Evolutionary conservation across 1,139 yeast genomes (phyloP), one percentile per base, ranked within the genome.

Genomic region (Blastobotrys buckinghamii): DNA sequence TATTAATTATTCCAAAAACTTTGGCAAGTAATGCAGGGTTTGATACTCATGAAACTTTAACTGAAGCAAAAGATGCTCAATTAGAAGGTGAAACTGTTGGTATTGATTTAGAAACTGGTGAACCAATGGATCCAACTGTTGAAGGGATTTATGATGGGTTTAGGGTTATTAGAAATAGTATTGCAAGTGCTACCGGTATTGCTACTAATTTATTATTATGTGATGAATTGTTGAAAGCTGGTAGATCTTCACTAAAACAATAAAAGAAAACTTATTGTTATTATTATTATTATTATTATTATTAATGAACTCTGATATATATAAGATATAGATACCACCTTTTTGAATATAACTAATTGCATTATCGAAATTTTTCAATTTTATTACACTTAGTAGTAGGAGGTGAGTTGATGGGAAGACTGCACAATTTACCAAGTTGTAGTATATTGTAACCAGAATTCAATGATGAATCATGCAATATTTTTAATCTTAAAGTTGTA

Each of bases 81-180:
- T 77, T 75, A 39, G 95, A 86, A 48, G 92, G 84, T 48, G 82
- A 85, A 61, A 77, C 79, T 37, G 96, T 90, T 41, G 99, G 98
- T 51, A 82, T 94, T 50, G 96, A 94, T 66, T 76, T 94, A 58
- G 78, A 79, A 53, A 78, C 92, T 13, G 99, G 99, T 39, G 97
- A 90, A 63, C 95, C 97, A 47, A 84, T 92, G 79, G 97, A 92
- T 64, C 97, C 98, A 42, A 75, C 88, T 9, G 78, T 86, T 49
- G 96, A 88, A 65, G 98, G 98, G 53, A 80, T 94, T 52, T 94
- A 96, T 95, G 99, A 94, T 70, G 85, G 95, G 34, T 92, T 79
- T 73, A 76, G 98, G 58, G 98, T 92, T 39, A 72, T 92, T 53
- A 81, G 98, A 71, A 92, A 94, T 66, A 96, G 96, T 24, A 74